These are phyloP conservation scores for Umbelopsis isabellina DNA, from an alignment of 192 early-diverging fungal species.

Conservation along the genomic window DNA sequence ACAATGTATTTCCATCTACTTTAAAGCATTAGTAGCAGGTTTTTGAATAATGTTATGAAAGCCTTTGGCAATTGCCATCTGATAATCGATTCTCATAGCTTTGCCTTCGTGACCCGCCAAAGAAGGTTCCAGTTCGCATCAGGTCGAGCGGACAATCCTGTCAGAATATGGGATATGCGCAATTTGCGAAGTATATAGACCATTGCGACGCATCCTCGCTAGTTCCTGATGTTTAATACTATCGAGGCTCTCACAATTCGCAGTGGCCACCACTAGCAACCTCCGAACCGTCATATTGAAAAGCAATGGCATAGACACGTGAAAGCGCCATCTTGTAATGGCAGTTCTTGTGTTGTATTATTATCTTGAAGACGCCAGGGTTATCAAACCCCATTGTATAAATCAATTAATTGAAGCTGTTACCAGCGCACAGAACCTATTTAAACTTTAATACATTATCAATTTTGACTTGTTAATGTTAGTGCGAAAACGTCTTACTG, in stretches of 20 bases:
- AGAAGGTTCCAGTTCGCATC: conserved; percentile 89
- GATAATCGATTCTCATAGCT: conserved; percentile 88
- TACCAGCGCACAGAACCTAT: no score
- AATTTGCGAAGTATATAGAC: conserved; percentile 72
- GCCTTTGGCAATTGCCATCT: conserved; percentile 20
- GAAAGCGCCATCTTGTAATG: no score
- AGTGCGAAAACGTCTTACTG: no score
- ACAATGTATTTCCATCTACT: conserved; percentile 82
- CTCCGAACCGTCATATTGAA: no score
- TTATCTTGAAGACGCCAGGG: no score
- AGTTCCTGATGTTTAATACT: conserved; percentile 78
- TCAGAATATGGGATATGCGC: conserved; percentile 94
- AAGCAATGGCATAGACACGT: no score
- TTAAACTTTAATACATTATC: no score
- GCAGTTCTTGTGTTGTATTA: no score
- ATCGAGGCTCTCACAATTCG: conserved; percentile 46
- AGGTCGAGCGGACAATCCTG: conserved; percentile 88
- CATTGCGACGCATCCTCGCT: conserved; percentile 92
- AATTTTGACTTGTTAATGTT: no score
- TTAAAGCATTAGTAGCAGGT: conserved; percentile 3
- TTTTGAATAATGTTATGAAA: background rate
- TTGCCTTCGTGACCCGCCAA: conserved; percentile 90
- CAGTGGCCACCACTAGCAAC: no score
- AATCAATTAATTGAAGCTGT: no score
- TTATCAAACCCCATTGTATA: no score